Evolutionary conservation across 1,284 basidiomycete genomes (phyloP), one percentile per base, ranked within the genome.

Genomic region (Leccinum angustisporum): DNA sequence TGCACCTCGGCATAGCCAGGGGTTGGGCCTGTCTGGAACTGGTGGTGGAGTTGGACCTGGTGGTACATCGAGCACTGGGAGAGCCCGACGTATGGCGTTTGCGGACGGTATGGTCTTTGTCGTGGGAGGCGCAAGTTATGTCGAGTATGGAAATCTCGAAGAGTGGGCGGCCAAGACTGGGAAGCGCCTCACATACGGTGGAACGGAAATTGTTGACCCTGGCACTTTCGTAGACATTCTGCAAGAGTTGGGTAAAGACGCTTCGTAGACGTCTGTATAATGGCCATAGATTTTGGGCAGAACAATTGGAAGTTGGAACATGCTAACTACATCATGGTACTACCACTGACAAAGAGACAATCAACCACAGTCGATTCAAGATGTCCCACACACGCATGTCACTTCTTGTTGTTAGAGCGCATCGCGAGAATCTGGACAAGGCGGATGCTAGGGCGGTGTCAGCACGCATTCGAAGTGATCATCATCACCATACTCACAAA

Each of bases 111-210:
- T 95, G 67, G 92, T 99, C 2, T 99, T 99, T 70, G 83, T 99
- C 14, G 96, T 99, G 1, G 97, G 97, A 5, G 97, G 97, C 4
- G 97, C 95, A 1, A 91, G 95, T 21, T 97, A 99, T 72, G 95
- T 99, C 58, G 97, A 99, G 77, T 98, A 97, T 70, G 94, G 95
- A 7, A 99, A 99, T 75, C 77, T 99, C 67, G 87, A 91, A 72
- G 96, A 98, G 75, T 97, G 94, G 92, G 92, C 91, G 7, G 78
- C 75, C 53, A 87, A 86, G 75, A 86, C 86, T 10, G 91, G 91
- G 16, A 94, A 93, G 78, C 85, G 85, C 70, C 88, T 99, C 56
- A 93, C 94, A 31, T 99, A 99, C 74, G 97, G 97, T 13, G 92
- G 93, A 25, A 99, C 97, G 11, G 97, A 99, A 75, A 95, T 99